phyloP scores from a whole-genome alignment of 805 yeast genomes.

The Spathaspora gorwiae region DNA sequence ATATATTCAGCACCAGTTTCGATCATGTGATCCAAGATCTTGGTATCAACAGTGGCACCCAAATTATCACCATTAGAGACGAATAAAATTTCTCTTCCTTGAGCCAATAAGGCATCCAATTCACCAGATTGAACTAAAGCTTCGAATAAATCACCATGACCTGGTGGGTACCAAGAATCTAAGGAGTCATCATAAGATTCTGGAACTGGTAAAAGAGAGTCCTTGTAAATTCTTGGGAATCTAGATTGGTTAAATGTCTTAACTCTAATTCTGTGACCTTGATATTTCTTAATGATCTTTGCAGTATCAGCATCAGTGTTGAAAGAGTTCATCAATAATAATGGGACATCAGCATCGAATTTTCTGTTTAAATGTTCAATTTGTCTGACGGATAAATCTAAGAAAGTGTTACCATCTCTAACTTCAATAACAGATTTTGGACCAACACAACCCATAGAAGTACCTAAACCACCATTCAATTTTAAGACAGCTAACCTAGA shows the following conservation, averaged over 20 bases:
- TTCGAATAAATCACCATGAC: constrained; percentile 97
- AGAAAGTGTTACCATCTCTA: constrained; percentile 95
- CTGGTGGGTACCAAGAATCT: constrained; percentile 99
- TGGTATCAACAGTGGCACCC: constrained; percentile 95
- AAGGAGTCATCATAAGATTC: constrained; percentile 64
- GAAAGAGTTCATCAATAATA: constrained; percentile 96
- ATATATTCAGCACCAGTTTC: constrained; percentile 89
- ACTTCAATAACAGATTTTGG: constrained; percentile 98
- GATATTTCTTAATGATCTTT: constrained; percentile 91
- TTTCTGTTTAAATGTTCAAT: constrained; percentile 90
- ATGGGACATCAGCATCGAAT: constrained; percentile 89
- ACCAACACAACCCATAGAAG: constrained; percentile 99
- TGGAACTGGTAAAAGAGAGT: constrained; percentile 94
- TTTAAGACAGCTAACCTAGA: constrained; percentile 90
- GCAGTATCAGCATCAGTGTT: constrained; percentile 96
- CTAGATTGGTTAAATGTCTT: constrained; percentile 97
- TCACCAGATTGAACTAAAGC: constrained; percentile 85
- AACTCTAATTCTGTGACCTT: constrained; percentile 92
- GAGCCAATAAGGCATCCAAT: constrained; percentile 79
- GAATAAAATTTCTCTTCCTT: constrained; percentile 91
- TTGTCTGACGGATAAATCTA: constrained; percentile 94
- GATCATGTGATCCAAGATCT: constrained; percentile 87
- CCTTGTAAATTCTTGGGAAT: constrained; percentile 92
- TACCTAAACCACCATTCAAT: constrained; percentile 97
- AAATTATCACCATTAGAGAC: constrained; percentile 98